Conservation (phyloP, 2,329 filamentous ascomycete species). For the Teratosphaeria pseudoeucalypti region DNA sequence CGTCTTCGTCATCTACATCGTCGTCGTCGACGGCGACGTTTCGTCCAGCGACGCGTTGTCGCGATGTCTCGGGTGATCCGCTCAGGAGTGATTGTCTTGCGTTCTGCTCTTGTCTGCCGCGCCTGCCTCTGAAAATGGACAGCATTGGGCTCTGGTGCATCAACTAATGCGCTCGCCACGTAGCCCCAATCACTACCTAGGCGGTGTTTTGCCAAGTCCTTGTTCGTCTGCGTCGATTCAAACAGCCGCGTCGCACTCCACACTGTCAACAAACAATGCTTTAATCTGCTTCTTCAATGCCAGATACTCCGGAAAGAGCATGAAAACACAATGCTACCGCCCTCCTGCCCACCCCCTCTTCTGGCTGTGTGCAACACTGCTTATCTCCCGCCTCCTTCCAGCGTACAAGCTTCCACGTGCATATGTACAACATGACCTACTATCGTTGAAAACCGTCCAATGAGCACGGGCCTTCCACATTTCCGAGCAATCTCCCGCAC, state of each 20-base stretch:
- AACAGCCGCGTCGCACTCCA: not conserved
- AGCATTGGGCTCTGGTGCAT: conserved; percentile 8
- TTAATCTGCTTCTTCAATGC: not conserved
- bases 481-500: not conserved
- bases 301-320: not conserved
- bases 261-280: conserved; percentile 1
- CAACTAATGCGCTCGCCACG: conserved; percentile 2
- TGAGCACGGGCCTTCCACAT: conserved; percentile 1
- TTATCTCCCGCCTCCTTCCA: conserved; percentile 1
- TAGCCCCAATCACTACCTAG: conserved; percentile 1
- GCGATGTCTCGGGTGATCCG: conserved; percentile 16
- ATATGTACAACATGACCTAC: conserved; percentile 3
- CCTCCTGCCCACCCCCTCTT: not conserved
- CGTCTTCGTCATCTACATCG: conserved; percentile 11
- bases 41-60: conserved; percentile 15
- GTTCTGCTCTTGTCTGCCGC: conserved; percentile 2
- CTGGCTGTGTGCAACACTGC: conserved; percentile 1
- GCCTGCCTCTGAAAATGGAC: conserved; percentile 2
- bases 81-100: conserved; percentile 6
- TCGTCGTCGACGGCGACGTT: conserved; percentile 10
- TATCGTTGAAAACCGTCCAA: conserved; percentile 1
- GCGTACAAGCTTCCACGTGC: not conserved
- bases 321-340: not conserved
- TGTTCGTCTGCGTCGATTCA: not conserved
- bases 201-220: not conserved